Base-by-base conservation (phyloP, 345 rosid genomes). In the Eucalyptus paniculata region DNA sequence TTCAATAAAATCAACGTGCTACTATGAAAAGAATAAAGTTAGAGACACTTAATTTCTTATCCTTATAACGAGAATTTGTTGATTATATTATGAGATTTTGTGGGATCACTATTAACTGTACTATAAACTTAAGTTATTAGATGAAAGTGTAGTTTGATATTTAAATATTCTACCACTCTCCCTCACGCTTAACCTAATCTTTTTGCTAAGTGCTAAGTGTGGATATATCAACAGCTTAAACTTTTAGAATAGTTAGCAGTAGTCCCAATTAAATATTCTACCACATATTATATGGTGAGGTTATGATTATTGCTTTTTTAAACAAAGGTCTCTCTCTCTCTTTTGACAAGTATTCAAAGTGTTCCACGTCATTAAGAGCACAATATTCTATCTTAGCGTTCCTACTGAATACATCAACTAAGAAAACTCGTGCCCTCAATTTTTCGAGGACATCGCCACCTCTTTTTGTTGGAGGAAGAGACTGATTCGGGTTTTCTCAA, bases 71-170 rank as follows among this genome's bases (percentile, higher is more conserved):
- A 65, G 40, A 65, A 65, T 65, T n/a, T 4, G 37, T 65, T 16
- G 37, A 65, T 15, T 26, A 56, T n/a, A 62, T 28, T n/a, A n/a
- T 67, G 44, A 53, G 0, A 53, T 53, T 53, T 53, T 21, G 26
- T 53, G 11, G 11, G 5, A 53, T 53, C 5, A 53, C 1, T 3
- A 0, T 53, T 53, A 53, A 21, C 5, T 8, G 2, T 53, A 19
- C 0, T 53, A 53, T 53, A 53, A 53, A 53, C 11, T 53, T 53
- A 19, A 53, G 11, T 53, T 53, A 53, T 19, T 19, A 8, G 58
- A 53, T 53, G 58, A 53, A 53, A 53, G 2, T 0, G 0, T 53
- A 53, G 26, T 21, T 53, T 8, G 1, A 53, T 53, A 53, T 21
- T 53, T 53, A 53, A 53, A 53, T 53, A 53, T 53, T 21, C 58